Evolutionary conservation across 805 yeast genomes (phyloP), one percentile per base, ranked within the genome.

Genomic region (Debaryomyces hansenii): DNA sequence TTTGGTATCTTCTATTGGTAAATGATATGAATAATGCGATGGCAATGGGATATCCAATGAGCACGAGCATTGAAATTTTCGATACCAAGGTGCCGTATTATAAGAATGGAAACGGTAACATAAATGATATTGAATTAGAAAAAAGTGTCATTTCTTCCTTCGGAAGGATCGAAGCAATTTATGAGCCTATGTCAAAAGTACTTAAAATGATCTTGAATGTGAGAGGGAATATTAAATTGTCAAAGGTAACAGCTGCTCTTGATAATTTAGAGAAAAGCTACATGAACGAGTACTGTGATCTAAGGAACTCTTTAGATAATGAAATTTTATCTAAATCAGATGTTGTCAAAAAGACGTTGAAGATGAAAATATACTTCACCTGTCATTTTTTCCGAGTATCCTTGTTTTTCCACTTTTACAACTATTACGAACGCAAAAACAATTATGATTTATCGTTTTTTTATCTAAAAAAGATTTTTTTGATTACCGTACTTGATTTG

Each of bases 121-220:
- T 57, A 10, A 24, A 33, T 4, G 67, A 69, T 51, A 52, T 62
- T 12, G 62, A 57, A 8, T 40, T 61, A 18, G 80, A 77, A 40
- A 45, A 55, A 10, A 63, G 53, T 7, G 56, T 70, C 1, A 50
- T 60, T 15, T 6, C 46, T 1, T 15, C 54, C 5, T 50, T 56
- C 21, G 41, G 51, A 4, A 45, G 43, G 12, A 42, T 58, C 27
- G 44, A 29, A 28, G 44, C 42, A 44, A 46, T 42, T 10, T 51
- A 41, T 33, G 53, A 45, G 3, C 37, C 42, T 10, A 31, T 59
- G 32, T 37, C 50, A 2, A 46, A 46, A 2, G 47, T 60, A 11
- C 40, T 61, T 20, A 27, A 43, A 9, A 35, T 41, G 41, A 42
- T 60, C 6, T 45, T 58, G 21, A 41, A 53, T 37, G 51, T 66